Base-by-base conservation (phyloP, 441 rosid genomes). In the Eruca vesicaria region DNA sequence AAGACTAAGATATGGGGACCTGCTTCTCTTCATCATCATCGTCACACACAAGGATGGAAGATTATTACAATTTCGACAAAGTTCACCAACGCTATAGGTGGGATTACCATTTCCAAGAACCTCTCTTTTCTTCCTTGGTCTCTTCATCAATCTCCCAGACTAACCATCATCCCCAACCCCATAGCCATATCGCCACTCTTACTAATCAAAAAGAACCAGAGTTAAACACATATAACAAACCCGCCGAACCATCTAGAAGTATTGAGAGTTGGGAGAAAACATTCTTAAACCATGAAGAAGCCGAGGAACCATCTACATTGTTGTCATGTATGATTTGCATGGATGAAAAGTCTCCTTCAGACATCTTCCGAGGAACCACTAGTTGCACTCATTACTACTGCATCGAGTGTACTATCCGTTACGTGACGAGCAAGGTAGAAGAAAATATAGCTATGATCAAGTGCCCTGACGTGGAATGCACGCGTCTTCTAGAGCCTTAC, bases 21-120 rank as follows among this genome's bases (percentile, higher is more conserved):
- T 56, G 61, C 61, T 56, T 56, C 61, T 56, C 61, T 50, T 50
- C 55, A 20, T 53, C 60, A 55, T 21, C 60, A 56, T 57, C 61
- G 9, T 56, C 62, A 57, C 33, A 10, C 62, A 57, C 62, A 57
- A 23, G 33, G 45, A 23, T 15, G 16, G 5, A 53, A 26, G 5
- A 9, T 20, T 15, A 14, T 15, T 16, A 9, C 15, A 23, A 52
- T 1, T 19, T 19, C 58, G 28, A 19, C 26, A 10, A 19, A 52
- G 26, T 4, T 3, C 19, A 18, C 58, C 6, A 20, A 53, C 14
- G 14, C 33, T 26, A 26, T 14, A 18, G 18, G 15, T 6, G 9
- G 15, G 18, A 57, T 12, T 9, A 2, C 10, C 10, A 26, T 26
- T 16, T 26, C 33, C 33, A 57, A 56, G 18, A 56, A 57, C 10